Evolutionary conservation across 1,284 basidiomycete genomes (phyloP).

Genomic region (Sanguinoderma infundibulare): DNA sequence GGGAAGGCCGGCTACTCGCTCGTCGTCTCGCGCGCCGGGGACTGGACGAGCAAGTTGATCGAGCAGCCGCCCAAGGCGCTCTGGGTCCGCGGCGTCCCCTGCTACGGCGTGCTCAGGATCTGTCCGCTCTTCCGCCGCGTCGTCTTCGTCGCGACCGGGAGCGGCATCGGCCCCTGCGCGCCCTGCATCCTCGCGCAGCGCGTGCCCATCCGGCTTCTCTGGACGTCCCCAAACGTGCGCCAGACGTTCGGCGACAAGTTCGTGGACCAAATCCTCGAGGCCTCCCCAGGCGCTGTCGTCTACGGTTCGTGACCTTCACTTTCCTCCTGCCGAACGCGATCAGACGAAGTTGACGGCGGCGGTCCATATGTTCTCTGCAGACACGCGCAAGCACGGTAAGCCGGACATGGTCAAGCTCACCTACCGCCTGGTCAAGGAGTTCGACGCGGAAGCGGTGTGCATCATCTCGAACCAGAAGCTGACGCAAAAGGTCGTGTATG

Average conservation of each 20-base stretch:
- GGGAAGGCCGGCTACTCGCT: constrained; percentile 59
- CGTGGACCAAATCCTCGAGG: constrained; percentile 56
- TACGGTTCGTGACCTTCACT: constrained; percentile 45
- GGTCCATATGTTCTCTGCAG: constrained; percentile 34
- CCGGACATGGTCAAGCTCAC: constrained; percentile 67
- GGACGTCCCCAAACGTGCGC: constrained; percentile 63
- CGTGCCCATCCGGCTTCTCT: constrained; percentile 58
- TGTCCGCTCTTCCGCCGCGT: constrained; percentile 60
- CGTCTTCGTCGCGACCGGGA: constrained; percentile 66
- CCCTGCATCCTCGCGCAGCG: constrained; percentile 55
- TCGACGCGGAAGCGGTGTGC: constrained; percentile 63
- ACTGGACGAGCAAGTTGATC: constrained; percentile 61
- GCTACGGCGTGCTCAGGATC: constrained; percentile 62
- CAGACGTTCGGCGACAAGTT: constrained; percentile 63
- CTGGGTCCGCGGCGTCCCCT: constrained; percentile 62
- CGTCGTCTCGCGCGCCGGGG: constrained; percentile 62
- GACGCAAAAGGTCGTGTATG: constrained; percentile 64
- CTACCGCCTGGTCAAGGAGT: constrained; percentile 59
- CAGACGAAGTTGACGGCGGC: constrained; percentile 3
- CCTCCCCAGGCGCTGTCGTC: constrained; percentile 57
- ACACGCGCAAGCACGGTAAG: constrained; percentile 62
- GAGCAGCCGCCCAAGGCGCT: constrained; percentile 54
- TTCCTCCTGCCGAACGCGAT: constrained; percentile 12
- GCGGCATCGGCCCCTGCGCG: constrained; percentile 63
- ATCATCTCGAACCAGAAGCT: constrained; percentile 66